phyloP scores from a whole-genome alignment of 2,329 filamentous ascomycete species.

The Cylindrodendrum hubeiense region DNA sequence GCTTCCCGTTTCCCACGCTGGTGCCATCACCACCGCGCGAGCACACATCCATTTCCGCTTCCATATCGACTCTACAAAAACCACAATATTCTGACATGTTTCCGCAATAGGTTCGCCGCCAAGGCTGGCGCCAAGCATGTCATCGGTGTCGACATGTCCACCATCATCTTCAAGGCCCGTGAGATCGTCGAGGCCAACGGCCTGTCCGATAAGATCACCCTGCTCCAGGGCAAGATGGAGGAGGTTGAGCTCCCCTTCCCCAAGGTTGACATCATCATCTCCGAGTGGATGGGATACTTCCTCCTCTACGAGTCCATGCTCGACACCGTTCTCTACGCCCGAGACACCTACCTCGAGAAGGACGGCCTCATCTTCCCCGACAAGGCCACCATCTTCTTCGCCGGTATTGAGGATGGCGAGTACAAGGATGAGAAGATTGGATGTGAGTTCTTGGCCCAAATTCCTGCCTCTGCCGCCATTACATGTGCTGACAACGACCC shows the following conservation, averaged over 20 bases:
- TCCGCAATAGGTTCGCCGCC: slow-evolving; percentile 84
- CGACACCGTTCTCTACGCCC: slow-evolving; percentile 96
- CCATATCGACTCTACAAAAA: neutral
- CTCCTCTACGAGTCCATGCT: slow-evolving; percentile 99
- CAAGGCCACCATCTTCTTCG: slow-evolving; percentile 97
- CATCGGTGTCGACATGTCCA: slow-evolving; percentile 99
- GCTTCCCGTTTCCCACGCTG: slow-evolving; percentile 3
- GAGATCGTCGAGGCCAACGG: slow-evolving; percentile 96
- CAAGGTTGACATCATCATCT: slow-evolving; percentile 99
- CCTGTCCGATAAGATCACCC: slow-evolving; percentile 94
- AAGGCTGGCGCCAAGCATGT: slow-evolving; percentile 98
- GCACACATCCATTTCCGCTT: neutral
- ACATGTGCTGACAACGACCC: slow-evolving; percentile 9
- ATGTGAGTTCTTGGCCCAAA: slow-evolving; percentile 72
- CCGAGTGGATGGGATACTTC: slow-evolving; percentile 99
- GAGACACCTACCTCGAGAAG: slow-evolving; percentile 89
- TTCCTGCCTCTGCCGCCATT: neutral
- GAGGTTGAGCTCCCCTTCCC: slow-evolving; percentile 93
- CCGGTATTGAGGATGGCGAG: slow-evolving; percentile 97
- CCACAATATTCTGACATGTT: slow-evolving; percentile 18
- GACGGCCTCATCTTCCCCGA: slow-evolving; percentile 97
- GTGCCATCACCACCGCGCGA: neutral
- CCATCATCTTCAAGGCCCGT: slow-evolving; percentile 97
- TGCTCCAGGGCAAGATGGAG: slow-evolving; percentile 99
- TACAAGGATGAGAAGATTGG: slow-evolving; percentile 99